Evolutionary conservation across 331 rosid genomes (phyloP).

Genomic region (Quercus lobata): DNA sequence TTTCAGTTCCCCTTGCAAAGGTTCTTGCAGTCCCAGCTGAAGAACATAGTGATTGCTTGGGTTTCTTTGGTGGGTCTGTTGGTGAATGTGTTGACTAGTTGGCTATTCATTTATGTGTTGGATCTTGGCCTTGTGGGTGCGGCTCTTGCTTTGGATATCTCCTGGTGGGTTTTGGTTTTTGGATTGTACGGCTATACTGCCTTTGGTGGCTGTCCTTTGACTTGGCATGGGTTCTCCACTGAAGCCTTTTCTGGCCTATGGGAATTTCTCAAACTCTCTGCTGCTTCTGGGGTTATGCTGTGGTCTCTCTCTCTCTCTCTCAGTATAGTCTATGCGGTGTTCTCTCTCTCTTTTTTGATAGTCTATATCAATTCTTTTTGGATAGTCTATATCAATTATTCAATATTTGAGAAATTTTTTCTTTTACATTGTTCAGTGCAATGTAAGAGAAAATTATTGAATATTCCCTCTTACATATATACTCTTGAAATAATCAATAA

Average conservation of each 20-base stretch:
- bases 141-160: constrained; percentile 57
- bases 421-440: no score
- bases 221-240: constrained; percentile 66
- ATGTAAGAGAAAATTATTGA: no score
- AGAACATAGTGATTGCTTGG: constrained; percentile 52
- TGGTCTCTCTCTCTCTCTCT: constrained; percentile 23
- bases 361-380: no score
- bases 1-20: constrained; percentile 68
- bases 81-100: constrained; percentile 34
- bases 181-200: constrained; percentile 40
- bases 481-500: accelerated
- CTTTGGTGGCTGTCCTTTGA: constrained; percentile 63
- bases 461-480: accelerated
- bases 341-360: neutral
- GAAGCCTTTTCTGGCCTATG: constrained; percentile 72
- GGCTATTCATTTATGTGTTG: constrained; percentile 47
- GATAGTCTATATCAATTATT: no score
- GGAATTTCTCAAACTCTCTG: constrained; percentile 64
- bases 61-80: constrained; percentile 41
- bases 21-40: constrained; percentile 68
- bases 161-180: constrained; percentile 73
- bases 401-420: no score
- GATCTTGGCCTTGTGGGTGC: constrained; percentile 67
- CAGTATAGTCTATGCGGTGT: no score
- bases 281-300: constrained; percentile 71